Base-by-base conservation (phyloP, 192 early-diverging fungal genomes). In the Coemansia sp. region DNA sequence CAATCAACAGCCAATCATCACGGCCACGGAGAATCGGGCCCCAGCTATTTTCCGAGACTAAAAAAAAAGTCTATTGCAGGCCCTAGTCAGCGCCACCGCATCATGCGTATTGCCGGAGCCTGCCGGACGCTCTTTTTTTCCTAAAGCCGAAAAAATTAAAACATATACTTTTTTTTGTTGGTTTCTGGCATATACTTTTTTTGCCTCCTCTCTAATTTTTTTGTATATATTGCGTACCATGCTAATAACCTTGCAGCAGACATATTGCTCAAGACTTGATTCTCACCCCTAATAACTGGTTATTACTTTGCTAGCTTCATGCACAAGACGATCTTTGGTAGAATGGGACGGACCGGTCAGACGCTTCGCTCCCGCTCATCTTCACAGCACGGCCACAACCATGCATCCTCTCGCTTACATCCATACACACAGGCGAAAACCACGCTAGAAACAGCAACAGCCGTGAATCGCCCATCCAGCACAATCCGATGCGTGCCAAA, bases 271-370 rank as follows among this genome's bases (percentile, higher is more conserved):
- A 40, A 40, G 12, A 7, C 35, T 40, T n/a, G n/a, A n/a, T n/a
- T n/a, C n/a, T n/a, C n/a, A n/a, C n/a, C n/a, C n/a, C n/a, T n/a
- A n/a, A n/a, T n/a, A n/a, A n/a, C n/a, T n/a, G n/a, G 35, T 40
- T 40, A 40, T 16, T 40, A 40, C n/a, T 40, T 38, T 21, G 46
- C 21, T 48, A 24, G 24, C 22, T 60, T 54, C 28, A 72, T 72
- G 70, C 58, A 57, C 22, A 66, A 59, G 58, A 47, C 32, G 35
- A 42, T 72, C 25, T 18, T 65, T 49, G n/a, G 55, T 62, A 72
- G 48, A 35, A 72, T 72, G 70, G 70, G 70, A 66, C 64, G 70
- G 51, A 62, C 63, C 22, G 64, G 70, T 21, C 53, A 72, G 42
- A 65, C 48, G 27, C 58, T 66, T 58, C 54, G 54, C 45, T 52